Conservation (phyloP, 305 asterid genomes). For the Ruellia speciosa region DNA sequence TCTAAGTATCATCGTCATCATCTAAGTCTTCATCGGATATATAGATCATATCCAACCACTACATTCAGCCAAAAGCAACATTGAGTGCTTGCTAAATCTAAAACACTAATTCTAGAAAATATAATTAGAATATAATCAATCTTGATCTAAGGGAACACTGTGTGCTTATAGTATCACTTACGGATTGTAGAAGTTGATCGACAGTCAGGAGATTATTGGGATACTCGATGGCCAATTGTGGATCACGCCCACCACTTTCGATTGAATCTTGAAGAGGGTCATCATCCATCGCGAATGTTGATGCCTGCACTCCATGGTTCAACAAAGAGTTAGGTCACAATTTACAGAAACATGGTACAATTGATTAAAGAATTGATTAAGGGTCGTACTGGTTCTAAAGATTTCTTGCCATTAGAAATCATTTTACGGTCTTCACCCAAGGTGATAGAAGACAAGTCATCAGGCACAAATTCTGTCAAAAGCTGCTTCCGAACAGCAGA, state of each 20-base stretch:
- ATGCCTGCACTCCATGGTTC: constrained; percentile 32
- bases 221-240: constrained; percentile 34
- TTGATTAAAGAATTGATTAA: neutral
- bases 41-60: too few relatives aligned
- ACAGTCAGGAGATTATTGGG: constrained; percentile 51
- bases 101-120: neutral
- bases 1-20: too few relatives aligned
- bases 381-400: constrained; percentile 32
- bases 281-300: constrained; percentile 37
- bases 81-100: neutral
- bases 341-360: constrained; percentile 1
- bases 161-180: constrained; percentile 27
- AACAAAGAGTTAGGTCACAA: constrained; percentile 14
- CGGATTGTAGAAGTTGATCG: constrained; percentile 74
- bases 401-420: constrained; percentile 29
- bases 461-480: constrained; percentile 62
- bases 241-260: constrained; percentile 28
- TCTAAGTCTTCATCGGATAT: too few relatives aligned
- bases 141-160: too few relatives aligned
- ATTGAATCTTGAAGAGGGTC: constrained; percentile 33
- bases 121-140: too few relatives aligned
- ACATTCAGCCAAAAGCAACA: too few relatives aligned
- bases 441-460: constrained; percentile 55
- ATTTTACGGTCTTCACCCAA: constrained; percentile 29
- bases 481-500: constrained; percentile 46